These are phyloP conservation scores for Sicyos baderoa DNA, from an alignment of 306 rosid genomes.

Conservation along the genomic window DNA sequence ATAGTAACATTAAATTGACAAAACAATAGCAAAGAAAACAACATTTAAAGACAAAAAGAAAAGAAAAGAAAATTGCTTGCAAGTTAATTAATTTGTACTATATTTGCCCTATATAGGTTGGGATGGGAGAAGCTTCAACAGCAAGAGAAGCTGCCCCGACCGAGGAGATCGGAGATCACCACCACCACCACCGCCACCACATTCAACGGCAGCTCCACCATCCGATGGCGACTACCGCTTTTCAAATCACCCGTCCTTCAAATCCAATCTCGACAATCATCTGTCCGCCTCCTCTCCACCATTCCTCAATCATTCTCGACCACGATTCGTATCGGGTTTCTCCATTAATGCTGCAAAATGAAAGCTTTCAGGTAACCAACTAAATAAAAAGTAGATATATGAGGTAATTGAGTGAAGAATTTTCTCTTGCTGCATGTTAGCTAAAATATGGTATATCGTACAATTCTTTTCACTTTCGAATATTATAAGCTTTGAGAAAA, in stretches of 20 bases:
- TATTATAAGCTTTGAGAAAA: conserved; percentile 2
- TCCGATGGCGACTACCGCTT: conserved; percentile 31
- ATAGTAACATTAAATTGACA: conserved; percentile 8
- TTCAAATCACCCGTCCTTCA: conserved; percentile 63
- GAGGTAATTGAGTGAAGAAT: background rate
- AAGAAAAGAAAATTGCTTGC: background rate
- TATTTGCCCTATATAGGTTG: conserved; percentile 39
- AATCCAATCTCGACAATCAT: conserved; percentile 68
- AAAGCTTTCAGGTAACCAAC: conserved; percentile 56
- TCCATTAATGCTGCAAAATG: conserved; percentile 62
- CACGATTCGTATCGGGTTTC: conserved; percentile 62
- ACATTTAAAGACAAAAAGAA: background rate
- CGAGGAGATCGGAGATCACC: conserved; percentile 43
- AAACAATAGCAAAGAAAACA: conserved; percentile 7
- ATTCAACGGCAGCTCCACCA: conserved; percentile 23
- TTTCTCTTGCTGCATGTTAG: background rate
- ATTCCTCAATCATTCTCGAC: conserved; percentile 69
- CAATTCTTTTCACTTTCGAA: conserved; percentile 13
- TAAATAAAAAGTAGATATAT: background rate
- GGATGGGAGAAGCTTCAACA: conserved; percentile 62
- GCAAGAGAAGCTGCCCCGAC: conserved; percentile 33
- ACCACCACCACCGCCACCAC: conserved; percentile 39
- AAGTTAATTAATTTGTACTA: conserved; percentile 5
- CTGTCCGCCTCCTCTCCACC: conserved; percentile 69
- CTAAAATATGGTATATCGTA: background rate